Evolutionary conservation across 257 asterid species (phyloP).

Genomic region (Rehmannia glutinosa): DNA sequence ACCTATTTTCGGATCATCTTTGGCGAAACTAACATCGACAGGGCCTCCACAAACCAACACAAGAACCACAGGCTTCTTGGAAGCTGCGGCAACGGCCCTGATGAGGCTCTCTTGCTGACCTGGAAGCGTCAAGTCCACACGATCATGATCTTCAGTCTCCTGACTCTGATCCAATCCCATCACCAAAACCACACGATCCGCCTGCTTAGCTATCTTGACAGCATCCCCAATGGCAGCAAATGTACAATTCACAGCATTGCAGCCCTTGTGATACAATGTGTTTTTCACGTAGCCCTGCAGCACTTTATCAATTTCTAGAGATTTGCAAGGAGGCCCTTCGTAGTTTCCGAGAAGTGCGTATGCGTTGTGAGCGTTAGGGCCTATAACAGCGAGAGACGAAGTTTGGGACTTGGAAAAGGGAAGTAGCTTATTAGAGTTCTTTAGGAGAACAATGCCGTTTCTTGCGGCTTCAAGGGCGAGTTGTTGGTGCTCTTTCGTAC

Average conservation of each 20-base stretch:
- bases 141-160: conserved; percentile 61
- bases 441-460: conserved; percentile 76
- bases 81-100: conserved; percentile 50
- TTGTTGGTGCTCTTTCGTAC: conserved; percentile 56
- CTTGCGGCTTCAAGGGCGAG: conserved; percentile 78
- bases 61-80: conserved; percentile 63
- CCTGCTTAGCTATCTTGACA: conserved; percentile 35
- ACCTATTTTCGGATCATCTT: conserved; percentile 47
- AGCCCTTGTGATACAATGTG: conserved; percentile 39
- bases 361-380: conserved; percentile 61
- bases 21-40: conserved; percentile 64
- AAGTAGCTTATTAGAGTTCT: conserved; percentile 61
- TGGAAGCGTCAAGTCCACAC: conserved; percentile 57
- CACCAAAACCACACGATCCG: conserved; percentile 65
- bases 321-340: conserved; percentile 71
- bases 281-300: conserved; percentile 36
- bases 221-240: conserved; percentile 41
- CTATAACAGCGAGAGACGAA: conserved; percentile 60
- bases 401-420: conserved; percentile 51
- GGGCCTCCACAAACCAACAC: conserved; percentile 77
- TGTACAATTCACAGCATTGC: conserved; percentile 47
- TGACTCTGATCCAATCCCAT: conserved; percentile 75
- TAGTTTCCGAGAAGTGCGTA: conserved; percentile 60
- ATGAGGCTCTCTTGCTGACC: conserved; percentile 67
- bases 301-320: conserved; percentile 41